A percentile compares a stretch with the other conserved stretches of the same genome.
Evolutionary conservation across 2,329 filamentous ascomycete genomes (phyloP).

Genomic region (Cercospora sesami): DNA sequence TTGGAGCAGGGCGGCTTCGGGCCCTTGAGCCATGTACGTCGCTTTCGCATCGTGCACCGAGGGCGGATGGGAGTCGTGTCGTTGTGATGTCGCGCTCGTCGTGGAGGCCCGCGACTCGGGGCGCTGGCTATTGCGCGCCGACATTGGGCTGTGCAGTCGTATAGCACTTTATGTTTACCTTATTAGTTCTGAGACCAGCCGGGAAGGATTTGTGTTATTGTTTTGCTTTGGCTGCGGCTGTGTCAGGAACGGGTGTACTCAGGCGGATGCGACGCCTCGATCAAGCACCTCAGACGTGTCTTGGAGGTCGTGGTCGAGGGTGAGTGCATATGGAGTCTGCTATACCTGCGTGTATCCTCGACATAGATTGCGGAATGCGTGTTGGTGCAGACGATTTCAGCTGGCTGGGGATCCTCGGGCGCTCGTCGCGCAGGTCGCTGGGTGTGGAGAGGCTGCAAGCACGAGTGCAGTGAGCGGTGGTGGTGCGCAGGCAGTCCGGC

Average conservation of each 20-base stretch:
- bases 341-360: constrained; percentile 4
- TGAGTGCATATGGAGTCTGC: neutral
- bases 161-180: constrained; percentile 12
- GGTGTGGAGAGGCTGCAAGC: constrained; percentile 2
- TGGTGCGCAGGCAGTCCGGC: neutral
- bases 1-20: constrained; percentile 37
- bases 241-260: constrained; percentile 4
- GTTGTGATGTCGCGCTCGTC: constrained; percentile 37
- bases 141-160: constrained; percentile 30
- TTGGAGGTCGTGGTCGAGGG: neutral
- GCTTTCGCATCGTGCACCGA: constrained; percentile 31
- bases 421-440: constrained; percentile 12
- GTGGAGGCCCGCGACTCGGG: constrained; percentile 40
- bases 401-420: neutral
- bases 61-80: constrained; percentile 25
- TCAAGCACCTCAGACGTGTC: neutral
- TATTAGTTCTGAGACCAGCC: constrained; percentile 7
- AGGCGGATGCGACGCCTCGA: neutral
- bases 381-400: constrained; percentile 8
- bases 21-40: constrained; percentile 27
- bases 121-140: constrained; percentile 33
- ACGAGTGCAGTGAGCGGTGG: neutral
- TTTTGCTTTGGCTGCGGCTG: constrained; percentile 14
- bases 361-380: constrained; percentile 17
- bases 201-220: constrained; percentile 20